Conservation (phyloP, 192 early-diverging fungal genomes). For the Rhizophagus sp. region DNA sequence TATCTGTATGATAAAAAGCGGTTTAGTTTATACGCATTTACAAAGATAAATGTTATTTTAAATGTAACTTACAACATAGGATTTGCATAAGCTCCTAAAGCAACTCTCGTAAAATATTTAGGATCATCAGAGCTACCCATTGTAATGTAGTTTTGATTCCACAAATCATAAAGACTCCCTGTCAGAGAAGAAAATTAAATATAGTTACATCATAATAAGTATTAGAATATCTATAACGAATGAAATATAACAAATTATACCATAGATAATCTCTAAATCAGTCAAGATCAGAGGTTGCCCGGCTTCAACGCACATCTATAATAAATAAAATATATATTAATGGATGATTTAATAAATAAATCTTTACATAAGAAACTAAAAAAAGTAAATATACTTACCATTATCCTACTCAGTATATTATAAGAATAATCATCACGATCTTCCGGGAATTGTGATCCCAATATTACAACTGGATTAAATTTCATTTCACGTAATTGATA, state of each 20-base stretch:
- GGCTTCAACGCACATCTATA: constrained; percentile 33
- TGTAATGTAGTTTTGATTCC: constrained; percentile 34
- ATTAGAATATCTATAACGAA: neutral
- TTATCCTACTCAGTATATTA: constrained; percentile 28
- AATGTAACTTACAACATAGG: constrained; percentile 26
- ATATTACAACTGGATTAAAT: constrained; percentile 25
- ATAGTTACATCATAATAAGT: neutral
- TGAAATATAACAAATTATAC: neutral
- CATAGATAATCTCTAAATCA: constrained; percentile 18
- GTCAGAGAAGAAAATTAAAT: neutral
- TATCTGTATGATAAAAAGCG: neutral
- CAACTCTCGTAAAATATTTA: constrained; percentile 31
- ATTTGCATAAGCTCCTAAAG: constrained; percentile 32
- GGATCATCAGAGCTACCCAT: constrained; percentile 23
- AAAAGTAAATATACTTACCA: neutral
- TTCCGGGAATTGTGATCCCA: constrained; percentile 32
- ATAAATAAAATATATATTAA: neutral
- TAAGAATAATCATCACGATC: constrained; percentile 33
- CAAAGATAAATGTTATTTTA: neutral
- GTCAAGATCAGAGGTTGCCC: constrained; percentile 25
- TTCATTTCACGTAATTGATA: constrained; percentile 17
- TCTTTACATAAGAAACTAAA: neutral
- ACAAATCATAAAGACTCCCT: constrained; percentile 34
- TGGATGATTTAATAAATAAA: neutral
- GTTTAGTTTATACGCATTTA: neutral